Evolutionary conservation across 2,329 filamentous ascomycete species (phyloP), one percentile per base, ranked within the genome.

Genomic region (Fusarium verrucosum): DNA sequence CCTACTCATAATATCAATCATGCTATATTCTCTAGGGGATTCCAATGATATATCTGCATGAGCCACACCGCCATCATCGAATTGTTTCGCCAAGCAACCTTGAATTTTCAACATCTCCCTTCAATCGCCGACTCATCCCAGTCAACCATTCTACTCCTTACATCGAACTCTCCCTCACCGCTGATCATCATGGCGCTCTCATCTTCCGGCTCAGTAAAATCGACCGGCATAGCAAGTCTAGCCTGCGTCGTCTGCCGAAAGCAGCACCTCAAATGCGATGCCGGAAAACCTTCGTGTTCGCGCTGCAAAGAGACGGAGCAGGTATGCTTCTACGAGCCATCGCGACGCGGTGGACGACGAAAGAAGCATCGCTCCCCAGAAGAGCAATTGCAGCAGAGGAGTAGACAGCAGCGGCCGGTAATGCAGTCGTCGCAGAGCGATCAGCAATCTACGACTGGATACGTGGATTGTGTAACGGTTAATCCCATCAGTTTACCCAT

Each of bases 261-360:
- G 9, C 65, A 70, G 4, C 68, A 70, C 11, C 62, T 70, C 33
- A 70, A 70, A 40, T 70, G 68, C 35, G 68, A 70, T 35, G 68
- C 50, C n/a, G 59, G 62, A 13, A 61, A 46, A 17, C 68, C 68
- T 2, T 62, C 59, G 8, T 70, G 68, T 35, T 64, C 65, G 17
- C 62, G 67, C 19, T 70, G 68, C 28, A 43, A 38, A 19, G 53
- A 66, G 13, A 45, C 54, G 1, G 50, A 43, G 0, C 45, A 44
- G 7, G 30, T 53, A 4, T 70, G 68, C 49, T 54, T 55, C 7
- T 70, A 70, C 8, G 62, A 70, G 13, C 67, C 68, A 8, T 70
- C 68, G 41, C 65, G 68, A 10, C 67, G 68, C 1, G 68, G 68
- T 4, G 66, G 65, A 17, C 55, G 66, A 1, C 52, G 66, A 9